A percentile compares a stretch with the other conserved stretches of the same genome.
Evolutionary conservation across 2,329 filamentous ascomycete genomes (phyloP).

Genomic region (Chaetomiaceae sp.): DNA sequence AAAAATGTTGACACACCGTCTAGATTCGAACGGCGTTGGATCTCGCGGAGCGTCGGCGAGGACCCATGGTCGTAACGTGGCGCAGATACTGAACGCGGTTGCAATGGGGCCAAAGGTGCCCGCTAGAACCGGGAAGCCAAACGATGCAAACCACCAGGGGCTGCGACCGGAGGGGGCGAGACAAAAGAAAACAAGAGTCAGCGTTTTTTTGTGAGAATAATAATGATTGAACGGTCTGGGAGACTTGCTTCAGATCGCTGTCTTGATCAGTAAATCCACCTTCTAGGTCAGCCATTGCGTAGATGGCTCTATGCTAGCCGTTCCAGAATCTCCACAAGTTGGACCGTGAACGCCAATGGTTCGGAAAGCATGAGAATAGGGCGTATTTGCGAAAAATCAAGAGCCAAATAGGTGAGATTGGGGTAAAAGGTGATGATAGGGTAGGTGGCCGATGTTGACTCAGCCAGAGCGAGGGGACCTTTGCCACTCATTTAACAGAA

Average conservation of each 20-base stretch:
- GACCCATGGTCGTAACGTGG: background rate
- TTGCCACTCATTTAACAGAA: no score
- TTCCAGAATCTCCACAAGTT: no score
- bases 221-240: background rate
- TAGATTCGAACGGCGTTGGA: background rate
- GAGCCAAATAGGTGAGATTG: no score
- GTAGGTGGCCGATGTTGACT: no score
- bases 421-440: no score
- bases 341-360: no score
- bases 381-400: no score
- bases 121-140: background rate
- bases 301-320: background rate
- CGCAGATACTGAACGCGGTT: background rate
- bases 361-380: no score
- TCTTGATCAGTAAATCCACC: background rate
- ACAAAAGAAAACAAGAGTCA: background rate
- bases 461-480: no score
- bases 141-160: background rate
- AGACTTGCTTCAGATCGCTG: background rate
- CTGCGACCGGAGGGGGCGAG: no score
- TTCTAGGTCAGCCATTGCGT: background rate
- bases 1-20: background rate
- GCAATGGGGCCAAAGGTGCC: background rate
- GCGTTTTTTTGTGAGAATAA: background rate
- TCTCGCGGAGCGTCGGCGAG: no score